Base-by-base conservation (phyloP, 148 eudicot species). In the Vaccinium darrowii region DNA sequence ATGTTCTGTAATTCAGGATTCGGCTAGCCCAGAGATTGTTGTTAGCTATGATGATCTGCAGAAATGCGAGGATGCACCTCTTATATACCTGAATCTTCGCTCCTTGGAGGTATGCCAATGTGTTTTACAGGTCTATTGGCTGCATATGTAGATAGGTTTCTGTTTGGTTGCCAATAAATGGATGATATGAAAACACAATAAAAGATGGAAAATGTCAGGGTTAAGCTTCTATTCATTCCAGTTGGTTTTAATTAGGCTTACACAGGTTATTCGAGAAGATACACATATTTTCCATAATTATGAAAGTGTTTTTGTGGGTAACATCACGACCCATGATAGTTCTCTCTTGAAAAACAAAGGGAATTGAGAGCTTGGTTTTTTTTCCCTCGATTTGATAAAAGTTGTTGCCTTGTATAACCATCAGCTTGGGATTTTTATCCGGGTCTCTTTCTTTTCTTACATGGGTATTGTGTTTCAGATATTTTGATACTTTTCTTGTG, bases 401-500 rank as follows among this genome's bases (percentile, higher is more conserved):
- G 3, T 18, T 21, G 43, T 57, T 51, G 6, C 39, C 1, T 85
- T 19, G 77, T 84, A 25, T 81, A 18, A 27, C 78, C 75, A 74
- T 62, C 47, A 18, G 39, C 77, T 79, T 3, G 25, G 50, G 1
- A 15, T 5, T 23, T 54, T 43, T 49, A 12, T 85, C 43, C 33
- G 36, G 83, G 76, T 85, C 56, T 82, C 81, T 79, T 51, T 82
- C 81, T 79, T 51, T 13, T 62, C 57, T 1, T 52, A n/a, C 25
- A 6, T 83, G 57, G 80, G 77, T 60, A 57, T 50, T 50, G 30
- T 4, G 15, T 49, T 81, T 62, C 19, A 83, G 92, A 90, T 89
- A 84, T 89, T 84, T 88, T 67, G 58, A 58, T 30, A 21, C n/a
- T 79, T 87, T 84, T 80, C 65, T 33, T 60, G 90, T 86, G 89